Base-by-base conservation (phyloP, 352 stramenopile genomes). In the Phytopythium helicoides region DNA sequence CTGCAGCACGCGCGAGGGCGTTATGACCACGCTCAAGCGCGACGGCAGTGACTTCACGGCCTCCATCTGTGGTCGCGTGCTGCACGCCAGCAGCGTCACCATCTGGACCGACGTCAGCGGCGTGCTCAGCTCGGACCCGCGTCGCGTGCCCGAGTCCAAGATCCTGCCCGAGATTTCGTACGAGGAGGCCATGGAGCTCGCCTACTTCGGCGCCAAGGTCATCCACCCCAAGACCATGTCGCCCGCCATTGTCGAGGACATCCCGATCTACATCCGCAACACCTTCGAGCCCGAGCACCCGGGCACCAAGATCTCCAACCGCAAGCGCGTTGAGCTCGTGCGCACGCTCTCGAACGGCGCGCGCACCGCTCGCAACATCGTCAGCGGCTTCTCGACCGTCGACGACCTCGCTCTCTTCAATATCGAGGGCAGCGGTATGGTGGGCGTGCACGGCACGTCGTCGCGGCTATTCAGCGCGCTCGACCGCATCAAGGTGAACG, bases 91-190 rank as follows among this genome's bases (percentile, higher is more conserved):
- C 18, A 86, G 76, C 48, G 94, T 99, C 55, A 96, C 86, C 18
- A 99, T 99, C 62, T 99, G 96, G 96, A 99, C 95, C 9, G 95
- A 99, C 65, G 95, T 98, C 8, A 95, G 97, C 71, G 95, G 95
- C 44, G 94, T 98, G 31, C 64, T 98, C 22, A 96, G 88, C 47
- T 94, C 95, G 5, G 96, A 99, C 62, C 97, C 97, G 26, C 74
- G 95, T 49, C 78, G 94, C 51, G 97, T 99, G 22, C 93, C 94
- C 3, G 85, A 96, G 55, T 94, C 94, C 6, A 82, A 86, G 53
- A 92, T 95, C 37, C 67, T 98, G 12, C 61, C 76, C 15, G 83
- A 98, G 62, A 78, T 99, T 16, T 97, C 85, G 26, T 99, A 98
- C 73, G 94, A 98, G 63, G 96, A 99, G 70, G 97, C 97, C 34